Percentiles rank a stretch among this genome's conserved stretches.
Evolutionary conservation across 192 early-diverging fungal genomes (phyloP).

Genomic region (Coemansia sp.): DNA sequence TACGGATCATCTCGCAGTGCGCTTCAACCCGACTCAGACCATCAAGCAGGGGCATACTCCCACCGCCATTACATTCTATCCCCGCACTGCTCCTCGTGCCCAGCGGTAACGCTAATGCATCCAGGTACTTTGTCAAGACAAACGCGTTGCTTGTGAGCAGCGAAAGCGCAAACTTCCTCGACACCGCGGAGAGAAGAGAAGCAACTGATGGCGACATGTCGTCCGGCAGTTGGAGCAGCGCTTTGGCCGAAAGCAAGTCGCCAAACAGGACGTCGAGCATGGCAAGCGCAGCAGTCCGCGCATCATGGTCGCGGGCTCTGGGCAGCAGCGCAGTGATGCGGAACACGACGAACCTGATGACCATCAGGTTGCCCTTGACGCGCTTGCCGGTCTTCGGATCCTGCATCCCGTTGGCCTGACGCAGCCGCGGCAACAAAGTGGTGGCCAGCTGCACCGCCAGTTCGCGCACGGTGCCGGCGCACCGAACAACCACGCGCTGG

Average conservation of each 20-base stretch:
- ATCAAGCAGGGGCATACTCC: slow-evolving; percentile 12
- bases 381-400: slow-evolving; percentile 22
- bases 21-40: slow-evolving; percentile 15
- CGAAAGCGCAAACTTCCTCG: slow-evolving; percentile 19
- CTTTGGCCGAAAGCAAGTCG: slow-evolving; percentile 9
- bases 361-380: slow-evolving; percentile 25
- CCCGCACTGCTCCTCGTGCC: too few relatives aligned
- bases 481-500: slow-evolving; percentile 17
- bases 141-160: slow-evolving; percentile 13
- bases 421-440: slow-evolving; percentile 1
- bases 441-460: slow-evolving; percentile 17
- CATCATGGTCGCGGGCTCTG: not conserved
- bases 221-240: not conserved
- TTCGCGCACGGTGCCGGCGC: slow-evolving; percentile 19
- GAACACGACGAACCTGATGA: slow-evolving; percentile 43
- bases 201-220: slow-evolving; percentile 11
- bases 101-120: not conserved
- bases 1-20: slow-evolving; percentile 28
- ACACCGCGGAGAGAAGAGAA: slow-evolving; percentile 11
- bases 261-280: slow-evolving; percentile 35
- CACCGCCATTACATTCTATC: too few relatives aligned
- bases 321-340: slow-evolving; percentile 32
- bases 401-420: not conserved
- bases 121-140: slow-evolving; percentile 13
- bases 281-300: slow-evolving; percentile 11